Conservation (phyloP, 2,329 filamentous ascomycete species). For the Sporothrix humicola region DNA sequence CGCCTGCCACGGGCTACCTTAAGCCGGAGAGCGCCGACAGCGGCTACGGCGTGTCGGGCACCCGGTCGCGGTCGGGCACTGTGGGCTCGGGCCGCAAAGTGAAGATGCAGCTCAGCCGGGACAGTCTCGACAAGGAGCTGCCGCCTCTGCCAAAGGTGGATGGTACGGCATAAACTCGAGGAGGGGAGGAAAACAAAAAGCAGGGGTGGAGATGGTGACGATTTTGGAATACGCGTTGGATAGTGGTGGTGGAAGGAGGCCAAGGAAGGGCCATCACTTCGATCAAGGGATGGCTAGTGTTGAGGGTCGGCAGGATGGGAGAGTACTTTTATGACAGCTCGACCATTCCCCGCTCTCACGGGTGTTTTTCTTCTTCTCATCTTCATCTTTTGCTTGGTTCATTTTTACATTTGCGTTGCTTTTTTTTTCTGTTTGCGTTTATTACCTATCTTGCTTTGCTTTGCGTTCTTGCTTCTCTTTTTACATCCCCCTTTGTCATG, state of each 20-base stretch:
- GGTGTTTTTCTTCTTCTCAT: neutral
- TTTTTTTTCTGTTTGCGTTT: constrained; percentile 28
- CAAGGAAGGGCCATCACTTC: neutral
- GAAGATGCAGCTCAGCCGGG: constrained; percentile 54
- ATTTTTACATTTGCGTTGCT: neutral
- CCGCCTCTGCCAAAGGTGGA: constrained; percentile 57
- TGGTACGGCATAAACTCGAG: constrained; percentile 24
- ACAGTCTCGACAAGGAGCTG: constrained; percentile 65
- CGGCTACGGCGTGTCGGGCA: constrained; percentile 50
- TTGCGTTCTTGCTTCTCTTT: constrained; percentile 27
- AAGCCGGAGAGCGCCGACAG: constrained; percentile 58
- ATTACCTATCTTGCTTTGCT: constrained; percentile 35
- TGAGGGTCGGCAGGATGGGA: neutral
- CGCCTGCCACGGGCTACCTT: constrained; percentile 49
- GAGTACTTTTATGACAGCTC: neutral
- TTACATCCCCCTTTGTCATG: constrained; percentile 34
- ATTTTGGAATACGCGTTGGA: constrained; percentile 33
- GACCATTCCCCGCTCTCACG: neutral
- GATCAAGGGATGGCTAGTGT: neutral
- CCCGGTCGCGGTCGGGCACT: constrained; percentile 41
- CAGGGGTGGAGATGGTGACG: constrained; percentile 34
- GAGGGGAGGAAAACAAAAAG: constrained; percentile 38
- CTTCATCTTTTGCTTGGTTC: neutral
- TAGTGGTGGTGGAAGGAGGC: constrained; percentile 15
- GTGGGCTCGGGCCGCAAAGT: constrained; percentile 42